Conservation (phyloP, 352 stramenopile species). For the Pythium dissimile region DNA sequence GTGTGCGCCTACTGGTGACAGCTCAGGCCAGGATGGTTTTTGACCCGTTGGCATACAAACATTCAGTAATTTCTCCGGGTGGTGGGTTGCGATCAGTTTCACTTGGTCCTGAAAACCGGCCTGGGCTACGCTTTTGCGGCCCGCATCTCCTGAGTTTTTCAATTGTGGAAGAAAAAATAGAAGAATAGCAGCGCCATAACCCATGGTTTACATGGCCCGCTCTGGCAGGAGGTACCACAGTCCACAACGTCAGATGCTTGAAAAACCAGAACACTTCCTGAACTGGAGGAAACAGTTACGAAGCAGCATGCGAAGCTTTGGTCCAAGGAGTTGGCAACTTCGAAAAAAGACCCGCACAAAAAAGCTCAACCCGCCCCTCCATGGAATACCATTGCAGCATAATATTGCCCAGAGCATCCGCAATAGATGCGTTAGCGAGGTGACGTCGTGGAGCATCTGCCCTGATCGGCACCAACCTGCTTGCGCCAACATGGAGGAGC, state of each 20-base stretch:
- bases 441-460: too few relatives aligned
- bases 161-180: conserved; percentile 14
- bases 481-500: background rate
- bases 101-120: background rate
- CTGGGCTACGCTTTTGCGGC: conserved; percentile 5
- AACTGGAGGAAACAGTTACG: conserved; percentile 9
- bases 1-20: conserved; percentile 12
- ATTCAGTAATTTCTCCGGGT: background rate
- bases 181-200: background rate
- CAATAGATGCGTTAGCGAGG: too few relatives aligned
- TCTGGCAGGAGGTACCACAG: background rate
- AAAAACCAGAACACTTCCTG: conserved; percentile 20
- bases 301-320: too few relatives aligned
- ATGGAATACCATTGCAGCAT: too few relatives aligned
- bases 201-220: background rate
- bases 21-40: background rate
- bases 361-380: background rate
- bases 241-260: conserved; percentile 14
- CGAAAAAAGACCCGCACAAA: too few relatives aligned
- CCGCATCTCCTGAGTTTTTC: conserved; percentile 12
- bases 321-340: too few relatives aligned
- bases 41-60: conserved; percentile 19
- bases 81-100: background rate
- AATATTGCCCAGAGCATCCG: too few relatives aligned
- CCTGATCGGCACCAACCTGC: too few relatives aligned